Evolutionary conservation across 2,329 filamentous ascomycete genomes (phyloP), one percentile per base, ranked within the genome.

Genomic region (Chaetomiaceae sp.): DNA sequence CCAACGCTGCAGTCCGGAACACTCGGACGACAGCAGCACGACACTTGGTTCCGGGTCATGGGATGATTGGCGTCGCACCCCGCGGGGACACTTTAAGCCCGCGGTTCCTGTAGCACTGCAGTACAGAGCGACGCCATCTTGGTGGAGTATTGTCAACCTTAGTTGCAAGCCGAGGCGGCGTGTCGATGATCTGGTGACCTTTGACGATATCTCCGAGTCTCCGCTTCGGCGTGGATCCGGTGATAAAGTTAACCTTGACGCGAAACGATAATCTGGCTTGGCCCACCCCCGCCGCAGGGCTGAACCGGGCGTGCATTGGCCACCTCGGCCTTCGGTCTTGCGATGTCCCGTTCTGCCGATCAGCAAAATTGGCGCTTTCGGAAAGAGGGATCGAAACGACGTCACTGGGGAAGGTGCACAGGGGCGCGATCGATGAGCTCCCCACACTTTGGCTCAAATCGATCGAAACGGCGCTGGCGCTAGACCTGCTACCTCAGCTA

Each of bases 171-270:
- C n/a, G n/a, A n/a, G n/a, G n/a, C n/a, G n/a, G n/a, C n/a, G n/a
- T n/a, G n/a, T n/a, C n/a, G n/a, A n/a, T n/a, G n/a, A n/a, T n/a
- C n/a, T n/a, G n/a, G n/a, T n/a, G n/a, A n/a, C n/a, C n/a, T n/a
- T n/a, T n/a, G n/a, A n/a, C n/a, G n/a, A n/a, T 49, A 49, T 49
- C 47, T 49, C 40, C 46, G 46, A 49, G 20, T 21, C n/a, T 27
- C 45, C 45, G 20, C 25, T 21, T 7, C 35, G 17, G 13, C 13
- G 23, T 16, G 16, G n/a, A 25, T 10, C 27, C 41, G 34, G 48
- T n/a, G n/a, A n/a, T n/a, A n/a, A n/a, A n/a, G n/a, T n/a, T n/a
- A n/a, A n/a, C n/a, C n/a, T n/a, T n/a, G n/a, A n/a, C n/a, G n/a
- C n/a, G n/a, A n/a, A n/a, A n/a, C 25, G 48, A 50, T 45, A 41